Base-by-base conservation (phyloP, 345 rosid genomes). In the Bretschneidera sinensis region DNA sequence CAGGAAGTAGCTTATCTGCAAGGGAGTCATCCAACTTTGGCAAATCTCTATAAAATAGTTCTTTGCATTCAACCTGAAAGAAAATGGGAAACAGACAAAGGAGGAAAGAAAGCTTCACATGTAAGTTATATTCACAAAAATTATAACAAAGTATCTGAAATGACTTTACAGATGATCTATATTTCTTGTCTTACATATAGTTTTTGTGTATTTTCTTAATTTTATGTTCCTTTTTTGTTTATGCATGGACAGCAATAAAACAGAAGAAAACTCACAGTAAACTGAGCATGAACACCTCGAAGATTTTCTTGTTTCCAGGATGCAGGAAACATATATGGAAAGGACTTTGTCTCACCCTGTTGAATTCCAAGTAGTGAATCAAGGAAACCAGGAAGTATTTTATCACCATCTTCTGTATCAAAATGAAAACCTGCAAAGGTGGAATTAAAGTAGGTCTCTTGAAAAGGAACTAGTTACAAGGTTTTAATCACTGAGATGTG, bases 271-370 rank as follows among this genome's bases (percentile, higher is more conserved):
- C 96, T 83, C 81, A 92, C 98, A 47, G 88, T 82, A 74, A 92
- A 92, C 68, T 83, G 88, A 66, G 98, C 94, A 57, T 76, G 76
- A 67, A 89, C 89, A 65, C 97, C 91, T 9, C 85, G 87, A 0
- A 87, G 97, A 74, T 72, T 66, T 74, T 87, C 97, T 79, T 92
- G 97, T 48, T 71, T 82, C 98, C 98, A 89, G 58, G 95, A 73
- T 56, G 87, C 96, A 34, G 96, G 97, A 72, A 92, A 89, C 49
- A 74, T 70, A 56, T 87, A 91, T 1, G 87, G 77, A 69, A 92
- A 92, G 63, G 94, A 85, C 75, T 76, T 89, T 21, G 84, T 85
- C 76, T 92, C 88, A 17, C 91, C 91, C 49, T 62, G 81, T 73
- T 54, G 65, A n/a, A 92, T 85, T 48, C 94, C 96, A 19, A 83